These are phyloP conservation scores for Backusella luteola DNA, from an alignment of 192 early-diverging fungal genomes.

Conservation along the genomic window DNA sequence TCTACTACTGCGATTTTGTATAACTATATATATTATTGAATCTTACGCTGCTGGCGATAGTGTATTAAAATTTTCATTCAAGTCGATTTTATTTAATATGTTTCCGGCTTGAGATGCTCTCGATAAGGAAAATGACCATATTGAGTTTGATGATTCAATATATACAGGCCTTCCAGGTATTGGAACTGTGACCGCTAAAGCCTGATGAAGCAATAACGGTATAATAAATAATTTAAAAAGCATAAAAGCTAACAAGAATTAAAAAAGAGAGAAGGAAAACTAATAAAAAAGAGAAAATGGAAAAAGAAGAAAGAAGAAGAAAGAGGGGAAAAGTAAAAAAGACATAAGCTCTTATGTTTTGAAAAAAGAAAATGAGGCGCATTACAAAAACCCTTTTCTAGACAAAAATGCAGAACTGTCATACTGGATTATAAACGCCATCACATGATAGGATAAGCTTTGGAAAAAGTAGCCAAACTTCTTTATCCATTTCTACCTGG, in stretches of 20 bases:
- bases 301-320: background rate
- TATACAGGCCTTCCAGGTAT: conserved; percentile 15
- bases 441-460: background rate
- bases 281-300: background rate
- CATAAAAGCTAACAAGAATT: background rate
- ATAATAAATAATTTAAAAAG: background rate
- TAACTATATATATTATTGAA: background rate
- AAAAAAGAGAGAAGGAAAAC: background rate
- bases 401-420: background rate
- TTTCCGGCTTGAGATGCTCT: conserved; percentile 17
- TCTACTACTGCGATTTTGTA: background rate
- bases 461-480: background rate
- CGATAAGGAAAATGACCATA: conserved; percentile 15
- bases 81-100: background rate
- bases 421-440: background rate
- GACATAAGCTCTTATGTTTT: background rate
- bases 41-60: conserved; percentile 4
- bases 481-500: background rate
- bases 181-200: background rate
- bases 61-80: conserved; percentile 3
- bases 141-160: background rate
- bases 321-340: background rate
- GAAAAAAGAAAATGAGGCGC: conserved; percentile 5
- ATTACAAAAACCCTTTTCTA: conserved; percentile 5
- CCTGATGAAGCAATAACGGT: background rate